Conservation (phyloP, 176 grass and related monocot species). For the Phoenix roebelenii region DNA sequence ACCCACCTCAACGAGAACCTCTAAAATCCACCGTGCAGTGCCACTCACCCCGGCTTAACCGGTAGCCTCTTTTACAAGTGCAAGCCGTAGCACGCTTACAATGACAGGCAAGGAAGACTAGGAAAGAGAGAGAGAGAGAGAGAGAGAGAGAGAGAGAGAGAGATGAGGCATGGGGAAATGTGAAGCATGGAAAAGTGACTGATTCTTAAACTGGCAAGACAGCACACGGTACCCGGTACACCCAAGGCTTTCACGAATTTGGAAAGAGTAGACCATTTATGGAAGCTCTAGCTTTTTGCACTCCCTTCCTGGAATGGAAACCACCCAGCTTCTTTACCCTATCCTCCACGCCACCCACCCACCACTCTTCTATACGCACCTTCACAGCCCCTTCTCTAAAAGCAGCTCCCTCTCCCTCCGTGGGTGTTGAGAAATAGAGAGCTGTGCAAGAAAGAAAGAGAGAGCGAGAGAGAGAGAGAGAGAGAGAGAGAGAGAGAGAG, state of each 20-base stretch:
- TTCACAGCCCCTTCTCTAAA: background rate
- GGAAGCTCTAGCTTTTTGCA: slow-evolving; percentile 20
- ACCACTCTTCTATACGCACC: background rate
- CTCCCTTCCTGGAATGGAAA: slow-evolving; percentile 7
- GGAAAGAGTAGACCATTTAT: slow-evolving; percentile 45
- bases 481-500: background rate
- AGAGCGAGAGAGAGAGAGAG: background rate
- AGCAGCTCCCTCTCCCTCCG: too few relatives aligned
- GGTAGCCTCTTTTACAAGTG: too few relatives aligned
- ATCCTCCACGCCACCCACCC: slow-evolving; percentile 1
- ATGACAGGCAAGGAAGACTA: too few relatives aligned
- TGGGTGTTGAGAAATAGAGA: too few relatives aligned
- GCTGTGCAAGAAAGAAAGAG: too few relatives aligned
- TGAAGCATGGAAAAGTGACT: slow-evolving; percentile 5
- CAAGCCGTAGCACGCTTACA: too few relatives aligned
- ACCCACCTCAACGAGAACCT: too few relatives aligned
- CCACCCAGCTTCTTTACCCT: slow-evolving; percentile 5
- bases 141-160: too few relatives aligned
- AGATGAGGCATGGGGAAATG: background rate
- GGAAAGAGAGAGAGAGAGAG: too few relatives aligned
- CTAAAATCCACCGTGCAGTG: too few relatives aligned
- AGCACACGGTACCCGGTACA: slow-evolving; percentile 32
- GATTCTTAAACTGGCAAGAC: slow-evolving; percentile 40
- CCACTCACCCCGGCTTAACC: too few relatives aligned
- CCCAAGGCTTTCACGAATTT: slow-evolving; percentile 53